A percentile compares a stretch with the other conserved stretches of the same genome.
phyloP scores from a whole-genome alignment of 2,329 filamentous ascomycete species.

The Diaporthe eres region DNA sequence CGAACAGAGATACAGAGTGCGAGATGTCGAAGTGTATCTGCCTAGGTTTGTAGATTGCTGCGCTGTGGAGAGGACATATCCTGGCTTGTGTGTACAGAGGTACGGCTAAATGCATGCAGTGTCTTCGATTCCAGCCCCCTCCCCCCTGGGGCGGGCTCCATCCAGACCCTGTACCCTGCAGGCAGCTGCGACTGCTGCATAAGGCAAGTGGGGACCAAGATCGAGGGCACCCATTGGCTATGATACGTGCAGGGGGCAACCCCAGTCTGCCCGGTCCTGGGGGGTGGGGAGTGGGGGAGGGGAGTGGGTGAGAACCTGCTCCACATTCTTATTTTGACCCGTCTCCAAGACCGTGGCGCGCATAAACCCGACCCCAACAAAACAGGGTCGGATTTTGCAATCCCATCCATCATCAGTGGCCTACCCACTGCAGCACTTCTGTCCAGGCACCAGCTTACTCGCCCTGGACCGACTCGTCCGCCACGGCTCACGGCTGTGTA shows the following conservation, averaged over 20 bases:
- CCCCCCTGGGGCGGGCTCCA: background rate
- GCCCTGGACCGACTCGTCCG: background rate
- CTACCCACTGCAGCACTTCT: background rate
- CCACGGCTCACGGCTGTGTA: conserved; percentile 8
- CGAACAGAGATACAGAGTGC: background rate
- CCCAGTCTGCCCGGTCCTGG: background rate
- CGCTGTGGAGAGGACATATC: background rate
- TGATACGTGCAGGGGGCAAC: background rate
- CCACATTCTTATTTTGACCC: conserved; percentile 33
- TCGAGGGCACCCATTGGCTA: background rate
- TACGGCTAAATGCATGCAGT: background rate
- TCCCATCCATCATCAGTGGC: background rate
- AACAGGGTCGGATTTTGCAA: background rate
- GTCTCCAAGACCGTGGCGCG: conserved; percentile 11
- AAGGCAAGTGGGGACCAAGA: conserved; percentile 15
- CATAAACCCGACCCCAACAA: conserved; percentile 24
- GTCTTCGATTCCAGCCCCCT: background rate
- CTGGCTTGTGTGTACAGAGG: background rate
- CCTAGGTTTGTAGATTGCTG: background rate
- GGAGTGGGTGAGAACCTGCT: background rate
- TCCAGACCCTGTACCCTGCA: conserved; percentile 23
- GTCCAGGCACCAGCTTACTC: conserved; percentile 25
- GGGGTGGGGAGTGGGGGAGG: background rate
- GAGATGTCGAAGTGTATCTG: background rate
- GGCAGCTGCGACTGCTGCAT: conserved; percentile 29